Base-by-base conservation (phyloP, 73 alveolate species). In the Uronychia setigera region DNA sequence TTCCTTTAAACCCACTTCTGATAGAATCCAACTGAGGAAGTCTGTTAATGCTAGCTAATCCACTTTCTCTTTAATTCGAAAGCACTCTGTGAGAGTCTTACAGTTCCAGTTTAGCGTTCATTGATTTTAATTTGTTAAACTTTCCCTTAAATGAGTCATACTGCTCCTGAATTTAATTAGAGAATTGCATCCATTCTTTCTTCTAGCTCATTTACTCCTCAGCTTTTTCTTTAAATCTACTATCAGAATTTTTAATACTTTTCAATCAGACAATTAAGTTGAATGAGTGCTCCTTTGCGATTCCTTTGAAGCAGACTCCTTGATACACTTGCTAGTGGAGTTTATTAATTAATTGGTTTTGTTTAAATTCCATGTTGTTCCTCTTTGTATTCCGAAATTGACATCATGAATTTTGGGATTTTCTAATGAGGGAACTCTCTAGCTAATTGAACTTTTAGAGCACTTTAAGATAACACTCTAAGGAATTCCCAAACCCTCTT, bases 401-500 rank as follows among this genome's bases (percentile, higher is more conserved):
- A 30, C 81, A 76, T 76, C 58, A 76, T 29, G 58, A 76, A 76
- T 30, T 76, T 27, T 1, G 81, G 81, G 9, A 76, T 5, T 9
- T 46, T 46, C 29, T 76, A 32, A 32, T 32, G 29, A 13, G 81
- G 81, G 58, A 28, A 26, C 25, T 76, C 32, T n/a, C 81, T 76
- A 32, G 25, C 31, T 29, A 76, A 30, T 31, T 76, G 60, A 11
- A 76, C 32, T 76, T n/a, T 76, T 28, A 76, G 60, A 30, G 81
- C 81, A 32, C 32, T 30, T 5, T 76, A 46, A n/a, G 81, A 76
- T 9, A 76, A 32, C 29, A 29, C 29, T 81, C 93, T 80, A 1
- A 87, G 60, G 29, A 80, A 46, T 74, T 80, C 80, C 93, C 93
- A 87, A 78, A 87, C 76, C 35, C 79, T 87, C 31, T 76, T 58